Evolutionary conservation across 1,284 basidiomycete species (phyloP), one percentile per base, ranked within the genome.

Genomic region (Cutaneotrichosporon mucoides): DNA sequence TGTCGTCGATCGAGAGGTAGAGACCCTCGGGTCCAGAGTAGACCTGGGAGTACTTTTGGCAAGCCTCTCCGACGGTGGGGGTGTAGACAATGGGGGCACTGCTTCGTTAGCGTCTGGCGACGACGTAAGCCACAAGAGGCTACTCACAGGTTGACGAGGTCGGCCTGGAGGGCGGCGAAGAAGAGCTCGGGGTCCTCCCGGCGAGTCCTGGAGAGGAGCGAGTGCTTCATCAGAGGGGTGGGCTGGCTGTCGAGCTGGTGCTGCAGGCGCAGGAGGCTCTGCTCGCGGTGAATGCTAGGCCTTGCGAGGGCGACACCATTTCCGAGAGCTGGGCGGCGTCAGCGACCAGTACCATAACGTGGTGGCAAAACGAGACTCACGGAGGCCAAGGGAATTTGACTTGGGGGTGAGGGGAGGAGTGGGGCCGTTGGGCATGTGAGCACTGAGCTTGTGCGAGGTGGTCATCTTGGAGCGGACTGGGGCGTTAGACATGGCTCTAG

Each of bases 21-120:
- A 73, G 67, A 60, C 75, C 80, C 73, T 93, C 91, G 0, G 90
- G 87, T 44, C 85, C 84, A 61, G 88, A 82, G 78, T 88, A 94
- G 69, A 88, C 92, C 65, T 88, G 84, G 10, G 87, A 88, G 79
- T 86, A 91, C 70, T 90, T 87, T 66, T 91, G 79, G 77, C 91
- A 95, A 1, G 90, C 92, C 71, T 93, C 90, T 44, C 93, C 94
- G 47, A 97, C 92, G 44, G 86, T 87, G 0, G 93, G 93, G 0
- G 94, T 96, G 78, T 96, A 96, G 63, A 94, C 91, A 64, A 94
- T 81, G 46, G 92, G 88, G 24, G 90, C 73, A 44, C 72, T 74
- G 49, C 2, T 24, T 24, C 24, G 24, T 24, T 24, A 24, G 24
- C 24, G 24, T 24, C 24, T 24, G 24, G 24, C 24, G 24, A 24